These are phyloP conservation scores for Amphicarpaea edgeworthii DNA, from an alignment of 306 rosid species.

Conservation along the genomic window DNA sequence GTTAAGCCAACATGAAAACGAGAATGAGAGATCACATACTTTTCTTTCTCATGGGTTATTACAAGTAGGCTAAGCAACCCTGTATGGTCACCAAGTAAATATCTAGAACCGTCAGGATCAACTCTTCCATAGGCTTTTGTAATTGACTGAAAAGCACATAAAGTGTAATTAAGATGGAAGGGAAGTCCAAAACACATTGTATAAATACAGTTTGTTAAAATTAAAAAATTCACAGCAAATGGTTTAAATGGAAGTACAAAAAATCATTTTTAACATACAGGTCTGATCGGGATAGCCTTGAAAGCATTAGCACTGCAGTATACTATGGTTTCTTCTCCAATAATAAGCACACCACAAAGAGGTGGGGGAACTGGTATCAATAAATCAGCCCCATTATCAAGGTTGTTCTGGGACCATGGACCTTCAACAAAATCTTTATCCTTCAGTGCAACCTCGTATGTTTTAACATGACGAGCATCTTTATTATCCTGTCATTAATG, in stretches of 20 bases:
- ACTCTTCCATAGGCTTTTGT: conserved; percentile 96
- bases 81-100: conserved; percentile 93
- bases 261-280: conserved; percentile 61
- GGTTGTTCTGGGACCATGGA: conserved; percentile 95
- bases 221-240: neutral
- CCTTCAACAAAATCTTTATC: conserved; percentile 99
- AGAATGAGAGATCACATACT: conserved; percentile 57
- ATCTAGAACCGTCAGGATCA: conserved; percentile 97
- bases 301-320: conserved; percentile 96
- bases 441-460: conserved; percentile 95
- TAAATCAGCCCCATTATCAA: conserved; percentile 95
- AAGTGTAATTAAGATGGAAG: conserved; percentile 37
- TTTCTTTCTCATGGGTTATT: conserved; percentile 94
- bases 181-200: conserved; percentile 18
- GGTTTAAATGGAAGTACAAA: conserved; percentile 35
- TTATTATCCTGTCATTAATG: conserved; percentile 81
- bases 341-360: conserved; percentile 93
- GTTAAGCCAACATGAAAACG: conserved; percentile 16
- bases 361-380: conserved; percentile 98
- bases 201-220: neutral
- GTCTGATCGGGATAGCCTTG: conserved; percentile 90
- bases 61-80: conserved; percentile 96
- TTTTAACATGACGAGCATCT: conserved; percentile 97
- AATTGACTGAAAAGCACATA: conserved; percentile 62
- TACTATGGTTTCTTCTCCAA: conserved; percentile 97